Conservation (phyloP, 1,284 basidiomycete genomes). For the Volvariella volvacea region DNA sequence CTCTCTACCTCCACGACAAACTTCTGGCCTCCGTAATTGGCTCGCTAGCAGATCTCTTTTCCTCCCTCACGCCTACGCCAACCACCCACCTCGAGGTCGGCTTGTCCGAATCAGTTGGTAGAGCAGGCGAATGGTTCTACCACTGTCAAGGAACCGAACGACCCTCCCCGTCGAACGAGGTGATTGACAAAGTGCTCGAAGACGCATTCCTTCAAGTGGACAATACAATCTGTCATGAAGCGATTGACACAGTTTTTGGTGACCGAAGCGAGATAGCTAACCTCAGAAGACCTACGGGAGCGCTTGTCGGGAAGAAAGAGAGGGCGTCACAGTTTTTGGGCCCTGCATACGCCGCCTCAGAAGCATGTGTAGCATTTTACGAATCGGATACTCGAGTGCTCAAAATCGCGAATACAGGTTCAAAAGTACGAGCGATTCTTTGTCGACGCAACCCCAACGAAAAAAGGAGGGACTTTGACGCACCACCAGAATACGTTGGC, state of each 20-base stretch:
- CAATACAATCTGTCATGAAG: constrained; percentile 18
- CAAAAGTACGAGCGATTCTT: constrained; percentile 52
- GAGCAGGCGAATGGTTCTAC: not conserved
- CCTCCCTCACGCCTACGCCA: constrained; percentile 10
- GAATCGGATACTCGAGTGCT: constrained; percentile 35
- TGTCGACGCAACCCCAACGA: constrained; percentile 12
- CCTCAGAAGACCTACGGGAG: constrained; percentile 1
- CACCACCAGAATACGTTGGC: constrained; percentile 35
- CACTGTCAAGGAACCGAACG: constrained; percentile 2
- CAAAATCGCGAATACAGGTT: constrained; percentile 44
- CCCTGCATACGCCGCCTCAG: constrained; percentile 18
- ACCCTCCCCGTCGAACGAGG: constrained; percentile 14
- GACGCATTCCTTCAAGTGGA: constrained; percentile 20
- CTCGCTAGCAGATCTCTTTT: constrained; percentile 15
- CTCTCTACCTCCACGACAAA: constrained; percentile 10
- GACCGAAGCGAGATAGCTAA: constrained; percentile 6
- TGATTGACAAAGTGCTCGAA: constrained; percentile 20
- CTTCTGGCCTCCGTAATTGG: constrained; percentile 14
- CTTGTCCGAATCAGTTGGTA: not conserved
- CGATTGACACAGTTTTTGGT: constrained; percentile 13
- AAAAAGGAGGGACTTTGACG: constrained; percentile 36
- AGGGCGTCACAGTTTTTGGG: constrained; percentile 8
- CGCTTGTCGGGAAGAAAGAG: constrained; percentile 11
- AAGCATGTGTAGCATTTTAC: constrained; percentile 38
- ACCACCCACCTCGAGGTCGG: constrained; percentile 3